Base-by-base conservation (phyloP, 495 filamentous ascomycete genomes). In the Annulohypoxylon nitens region DNA sequence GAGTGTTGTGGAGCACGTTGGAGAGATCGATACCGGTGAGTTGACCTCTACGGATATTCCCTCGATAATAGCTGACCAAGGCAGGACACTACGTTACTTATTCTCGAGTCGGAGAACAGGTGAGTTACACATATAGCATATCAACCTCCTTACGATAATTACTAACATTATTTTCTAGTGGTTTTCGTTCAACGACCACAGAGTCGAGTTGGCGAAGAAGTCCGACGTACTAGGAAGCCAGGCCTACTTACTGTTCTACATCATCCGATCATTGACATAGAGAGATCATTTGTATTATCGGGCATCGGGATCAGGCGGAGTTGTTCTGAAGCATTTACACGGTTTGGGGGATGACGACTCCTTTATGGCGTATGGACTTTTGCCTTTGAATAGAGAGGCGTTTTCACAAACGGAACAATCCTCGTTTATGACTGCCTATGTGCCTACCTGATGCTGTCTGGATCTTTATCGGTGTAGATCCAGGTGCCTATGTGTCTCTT, bases 151-250 rank as follows among this genome's bases (percentile, higher is more conserved):
- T 4, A 61, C 12, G 23, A 59, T 63, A 23, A 26, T 55, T 43
- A 2, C 54, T 69, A 51, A 66, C 7, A 16, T 54, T 0, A 4
- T 51, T 50, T n/a, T 53, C 18, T 64, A 95, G 88, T 98, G 95
- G 95, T 94, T 95, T 77, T 85, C 89, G 33, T 97, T 97, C 83
- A 94, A 98, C 72, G 95, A 98, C 79, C 93, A 93, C 77, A 92
- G 92, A 77, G 94, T 98, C 50, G 93, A 93, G 54, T 73, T 93
- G 57, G 93, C 92, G 20, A 86, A 84, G 16, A 92, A 94, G 73
- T 87, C 89, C 6, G 91, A 97, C 60, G 95, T 97, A 7, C 86
- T 98, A 25, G 87, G 85, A 26, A 92, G 91, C 45, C 86, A 95
- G 75, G 94, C 95, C 10, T 98, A 97, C 79, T 82, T 98, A 45